These are phyloP conservation scores for Yamadazyma buinensis DNA, from an alignment of 1,139 yeast genomes.

Conservation along the genomic window DNA sequence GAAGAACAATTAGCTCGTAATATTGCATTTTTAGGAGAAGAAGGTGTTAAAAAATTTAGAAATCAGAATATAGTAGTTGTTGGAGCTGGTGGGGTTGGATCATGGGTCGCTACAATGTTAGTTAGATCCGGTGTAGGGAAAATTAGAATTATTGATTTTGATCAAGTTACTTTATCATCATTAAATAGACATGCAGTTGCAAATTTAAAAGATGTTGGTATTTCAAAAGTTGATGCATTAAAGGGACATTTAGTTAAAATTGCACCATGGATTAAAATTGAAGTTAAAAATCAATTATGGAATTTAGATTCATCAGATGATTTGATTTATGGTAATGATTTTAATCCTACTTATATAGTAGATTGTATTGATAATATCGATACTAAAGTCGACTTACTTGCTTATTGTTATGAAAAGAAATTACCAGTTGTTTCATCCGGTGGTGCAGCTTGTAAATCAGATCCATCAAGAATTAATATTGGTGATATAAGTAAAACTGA, in stretches of 20 bases:
- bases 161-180: slow-evolving; percentile 89
- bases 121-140: slow-evolving; percentile 85
- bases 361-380: slow-evolving; percentile 97
- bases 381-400: slow-evolving; percentile 84
- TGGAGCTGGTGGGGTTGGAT: slow-evolving; percentile 99
- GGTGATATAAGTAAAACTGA: slow-evolving; percentile 56
- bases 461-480: slow-evolving; percentile 44
- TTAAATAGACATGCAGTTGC: slow-evolving; percentile 95
- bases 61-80: slow-evolving; percentile 77
- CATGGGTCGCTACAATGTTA: slow-evolving; percentile 92
- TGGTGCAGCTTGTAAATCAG: slow-evolving; percentile 84
- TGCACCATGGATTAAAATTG: slow-evolving; percentile 90
- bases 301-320: slow-evolving; percentile 59
- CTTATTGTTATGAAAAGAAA: slow-evolving; percentile 58
- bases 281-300: slow-evolving; percentile 77
- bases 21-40: slow-evolving; percentile 84
- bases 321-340: slow-evolving; percentile 50
- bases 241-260: slow-evolving; percentile 58
- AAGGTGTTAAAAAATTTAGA: slow-evolving; percentile 76
- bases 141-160: slow-evolving; percentile 83
- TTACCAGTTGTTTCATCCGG: slow-evolving; percentile 79
- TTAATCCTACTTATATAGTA: slow-evolving; percentile 68
- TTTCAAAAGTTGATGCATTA: slow-evolving; percentile 79
- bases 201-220: slow-evolving; percentile 81
- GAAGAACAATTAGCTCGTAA: slow-evolving; percentile 91